These are phyloP conservation scores for Lodderomyces oxycetoniae DNA, from an alignment of 1,139 yeast species.

Conservation along the genomic window DNA sequence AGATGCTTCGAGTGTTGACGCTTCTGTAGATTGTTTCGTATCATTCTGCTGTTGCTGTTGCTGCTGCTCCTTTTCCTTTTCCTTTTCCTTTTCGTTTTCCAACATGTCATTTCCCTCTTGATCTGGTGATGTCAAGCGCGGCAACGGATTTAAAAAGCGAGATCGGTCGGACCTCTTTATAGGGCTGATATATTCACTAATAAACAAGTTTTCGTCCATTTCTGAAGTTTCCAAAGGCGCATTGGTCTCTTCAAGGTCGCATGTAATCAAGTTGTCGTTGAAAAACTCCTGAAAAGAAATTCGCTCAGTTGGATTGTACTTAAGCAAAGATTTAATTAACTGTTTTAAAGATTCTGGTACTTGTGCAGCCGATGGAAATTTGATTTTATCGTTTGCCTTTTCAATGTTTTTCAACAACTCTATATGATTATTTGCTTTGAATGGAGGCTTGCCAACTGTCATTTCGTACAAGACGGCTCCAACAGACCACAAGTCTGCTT, in stretches of 20 bases:
- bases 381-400: conserved; percentile 68
- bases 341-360: conserved; percentile 61
- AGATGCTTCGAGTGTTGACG: too few species aligned
- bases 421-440: conserved; percentile 86
- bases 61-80: background rate
- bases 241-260: conserved; percentile 45
- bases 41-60: conserved; percentile 1
- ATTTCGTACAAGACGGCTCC: conserved; percentile 95
- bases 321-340: conserved; percentile 69
- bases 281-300: conserved; percentile 87
- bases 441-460: conserved; percentile 94
- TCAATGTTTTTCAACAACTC: conserved; percentile 84
- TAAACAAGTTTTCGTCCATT: conserved; percentile 73
- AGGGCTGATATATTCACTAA: conserved; percentile 68
- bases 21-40: too few species aligned
- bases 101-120: too few species aligned
- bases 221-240: conserved; percentile 63
- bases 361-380: conserved; percentile 62
- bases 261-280: conserved; percentile 50
- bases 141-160: conserved; percentile 17
- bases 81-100: background rate
- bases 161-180: conserved; percentile 20
- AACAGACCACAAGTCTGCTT: conserved; percentile 96
- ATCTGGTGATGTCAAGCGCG: conserved; percentile 4
- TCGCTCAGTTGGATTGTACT: conserved; percentile 81